Percentiles rank a stretch among this genome's conserved stretches.
These are phyloP conservation scores for Calonectria pauciramosa DNA, from an alignment of 2,329 filamentous ascomycete genomes.

Conservation along the genomic window DNA sequence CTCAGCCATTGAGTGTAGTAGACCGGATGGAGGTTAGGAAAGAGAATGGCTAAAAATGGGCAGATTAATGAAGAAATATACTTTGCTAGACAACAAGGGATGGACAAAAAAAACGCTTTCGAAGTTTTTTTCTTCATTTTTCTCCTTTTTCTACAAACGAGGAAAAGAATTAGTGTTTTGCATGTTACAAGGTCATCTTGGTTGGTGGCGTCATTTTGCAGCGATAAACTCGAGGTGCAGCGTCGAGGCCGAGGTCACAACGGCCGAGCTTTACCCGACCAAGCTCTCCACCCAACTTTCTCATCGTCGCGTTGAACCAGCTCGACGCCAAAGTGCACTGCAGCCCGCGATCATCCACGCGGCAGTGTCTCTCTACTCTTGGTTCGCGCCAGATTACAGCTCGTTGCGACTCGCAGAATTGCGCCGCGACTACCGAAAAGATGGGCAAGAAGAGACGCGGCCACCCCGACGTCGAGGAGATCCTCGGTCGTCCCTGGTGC, in stretches of 20 bases:
- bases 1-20: too few species aligned
- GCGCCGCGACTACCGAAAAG: slow-evolving; percentile 23
- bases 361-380: slow-evolving; percentile 31
- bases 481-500: slow-evolving; percentile 92
- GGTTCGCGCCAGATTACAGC: slow-evolving; percentile 22
- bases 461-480: slow-evolving; percentile 88
- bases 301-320: slow-evolving; percentile 41
- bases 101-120: too few species aligned
- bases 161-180: not conserved
- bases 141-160: too few species aligned
- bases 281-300: slow-evolving; percentile 41
- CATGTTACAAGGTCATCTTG: not conserved
- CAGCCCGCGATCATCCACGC: slow-evolving; percentile 29
- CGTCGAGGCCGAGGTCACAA: not conserved
- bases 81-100: not conserved
- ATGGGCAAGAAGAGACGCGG: slow-evolving; percentile 95
- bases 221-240: not conserved
- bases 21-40: too few species aligned
- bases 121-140: too few species aligned
- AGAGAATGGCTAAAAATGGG: not conserved
- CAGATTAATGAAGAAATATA: not conserved
- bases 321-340: slow-evolving; percentile 40
- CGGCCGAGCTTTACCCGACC: slow-evolving; percentile 44
- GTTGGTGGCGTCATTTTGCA: not conserved
- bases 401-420: not conserved